Evolutionary conservation across 2,329 filamentous ascomycete genomes (phyloP), one percentile per base, ranked within the genome.

Genomic region (Huntiella abstrusa): DNA sequence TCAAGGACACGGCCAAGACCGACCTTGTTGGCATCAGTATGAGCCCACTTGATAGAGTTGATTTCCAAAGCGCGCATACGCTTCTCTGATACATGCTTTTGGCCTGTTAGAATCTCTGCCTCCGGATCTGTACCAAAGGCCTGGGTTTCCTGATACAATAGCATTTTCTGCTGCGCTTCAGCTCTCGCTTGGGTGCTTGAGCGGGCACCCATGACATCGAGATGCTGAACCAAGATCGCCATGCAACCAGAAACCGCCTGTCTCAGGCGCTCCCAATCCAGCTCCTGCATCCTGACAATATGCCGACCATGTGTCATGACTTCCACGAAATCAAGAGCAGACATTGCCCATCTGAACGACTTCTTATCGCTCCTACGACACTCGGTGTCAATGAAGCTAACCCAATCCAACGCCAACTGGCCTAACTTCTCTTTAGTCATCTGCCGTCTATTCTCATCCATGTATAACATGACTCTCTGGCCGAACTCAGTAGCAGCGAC

Each of bases 401-500:
- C 83, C 91, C 91, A 98, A 59, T 98, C 88, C 8, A 98, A 68
- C 3, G 87, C 86, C 45, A 98, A 70, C 57, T 93, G 84, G 10
- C 88, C 93, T 47, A 98, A 72, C 60, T 93, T 94, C 54, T 93
- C 71, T 60, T 94, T 95, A 64, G 96, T 96, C 83, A 96, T 92
- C 54, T 92, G 84, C 43, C 88, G 80, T 47, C 91, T 71, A 58
- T 94, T 96, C 60, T 83, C 82, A 62, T 98, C 91, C 77, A 98
- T 91, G 64, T 93, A 92, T 15, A 91, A 76, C 43, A 94, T 73
- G 2, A 88, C 95, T 52, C 91, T 80, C 59, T 95, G 88, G 39
- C 91, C 91, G 54, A 98, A 98, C 59, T 98, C 91, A 0, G 91
- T 96, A n/a, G 91, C 91, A 56, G 96, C 98, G 36, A 92, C 83